A percentile compares a stretch with the other conserved stretches of the same genome.
Evolutionary conservation across 2,329 filamentous ascomycete species (phyloP).

Genomic region (Alternaria ethzedia): DNA sequence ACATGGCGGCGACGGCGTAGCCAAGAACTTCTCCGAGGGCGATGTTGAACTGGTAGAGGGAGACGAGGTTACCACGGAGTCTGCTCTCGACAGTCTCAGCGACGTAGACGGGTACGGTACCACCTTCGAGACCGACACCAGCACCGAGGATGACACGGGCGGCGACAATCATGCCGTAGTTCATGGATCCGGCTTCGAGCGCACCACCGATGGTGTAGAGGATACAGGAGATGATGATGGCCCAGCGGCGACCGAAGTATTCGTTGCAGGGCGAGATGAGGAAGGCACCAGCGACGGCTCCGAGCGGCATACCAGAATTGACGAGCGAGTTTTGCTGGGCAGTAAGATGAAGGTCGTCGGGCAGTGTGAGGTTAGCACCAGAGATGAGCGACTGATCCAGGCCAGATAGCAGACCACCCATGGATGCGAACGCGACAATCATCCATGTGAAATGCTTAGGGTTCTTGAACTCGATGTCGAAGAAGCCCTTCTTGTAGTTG

Average conservation of each 20-base stretch:
- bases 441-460: conserved; percentile 71
- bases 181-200: conserved; percentile 70
- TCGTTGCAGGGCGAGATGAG: conserved; percentile 72
- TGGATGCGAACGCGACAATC: conserved; percentile 73
- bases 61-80: conserved; percentile 74
- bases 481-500: conserved; percentile 51
- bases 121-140: conserved; percentile 75
- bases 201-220: conserved; percentile 74
- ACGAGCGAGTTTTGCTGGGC: conserved; percentile 68
- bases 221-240: conserved; percentile 72
- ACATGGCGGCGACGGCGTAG: conserved; percentile 75
- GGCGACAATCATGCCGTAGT: conserved; percentile 74
- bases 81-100: conserved; percentile 73
- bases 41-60: conserved; percentile 78
- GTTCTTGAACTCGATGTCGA: conserved; percentile 66
- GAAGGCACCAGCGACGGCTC: conserved; percentile 73
- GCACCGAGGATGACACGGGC: conserved; percentile 72
- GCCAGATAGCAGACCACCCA: conserved; percentile 75
- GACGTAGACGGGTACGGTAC: conserved; percentile 77
- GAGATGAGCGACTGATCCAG: conserved; percentile 76
- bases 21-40: conserved; percentile 76
- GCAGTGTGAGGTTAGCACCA: conserved; percentile 72
- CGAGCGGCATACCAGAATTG: conserved; percentile 74
- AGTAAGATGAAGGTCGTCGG: conserved; percentile 61
- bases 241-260: conserved; percentile 68